Base-by-base conservation (phyloP, 352 stramenopile species). In the Hyaloperonospora brassicae region DNA sequence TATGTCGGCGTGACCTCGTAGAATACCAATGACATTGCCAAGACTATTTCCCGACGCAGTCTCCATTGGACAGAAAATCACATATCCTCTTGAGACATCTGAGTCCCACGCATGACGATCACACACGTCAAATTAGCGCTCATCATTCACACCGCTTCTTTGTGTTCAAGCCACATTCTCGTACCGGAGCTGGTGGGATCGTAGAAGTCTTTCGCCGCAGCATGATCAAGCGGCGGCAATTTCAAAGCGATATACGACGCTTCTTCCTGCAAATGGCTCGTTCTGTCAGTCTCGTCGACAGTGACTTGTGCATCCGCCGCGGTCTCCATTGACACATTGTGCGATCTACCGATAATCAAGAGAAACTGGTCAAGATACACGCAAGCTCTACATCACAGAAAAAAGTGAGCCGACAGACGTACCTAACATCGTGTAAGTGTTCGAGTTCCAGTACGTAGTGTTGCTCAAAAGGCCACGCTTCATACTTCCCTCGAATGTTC, bases 31-130 rank as follows among this genome's bases (percentile, higher is more conserved):
- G 21, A 74, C 27, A 2, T 52, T 42, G 5, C 36, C 34, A 25
- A 77, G 44, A 36, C 47, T 48, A 27, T 45, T 49, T 53, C 55
- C 63, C 14, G 52, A 50, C 25, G 70, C 55, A 39, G 73, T 63
- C 11, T 80, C 59, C 2, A 59, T 44, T 13, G 62, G 48, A 30
- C 63, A 53, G 22, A 80, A 31, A 17, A 76, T 38, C 10, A 80
- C 52, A 27, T 61, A 77, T 41, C 50, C 46, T 53, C 73, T 80
- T 2, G 48, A 42, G 43, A 50, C 24, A 55, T 80, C 71, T 80
- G 43, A 1, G 38, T 57, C 7, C 40, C 17, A 39, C 39, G 45
- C 27, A 58, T 21, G 22, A 43, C 12, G 40, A 38, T n/a, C 35
- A 42, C 17, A 34, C 24, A 11, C 17, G 34, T 56, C 1, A 24